Conservation (phyloP, 495 filamentous ascomycete species). For the Neurospora sp. region DNA sequence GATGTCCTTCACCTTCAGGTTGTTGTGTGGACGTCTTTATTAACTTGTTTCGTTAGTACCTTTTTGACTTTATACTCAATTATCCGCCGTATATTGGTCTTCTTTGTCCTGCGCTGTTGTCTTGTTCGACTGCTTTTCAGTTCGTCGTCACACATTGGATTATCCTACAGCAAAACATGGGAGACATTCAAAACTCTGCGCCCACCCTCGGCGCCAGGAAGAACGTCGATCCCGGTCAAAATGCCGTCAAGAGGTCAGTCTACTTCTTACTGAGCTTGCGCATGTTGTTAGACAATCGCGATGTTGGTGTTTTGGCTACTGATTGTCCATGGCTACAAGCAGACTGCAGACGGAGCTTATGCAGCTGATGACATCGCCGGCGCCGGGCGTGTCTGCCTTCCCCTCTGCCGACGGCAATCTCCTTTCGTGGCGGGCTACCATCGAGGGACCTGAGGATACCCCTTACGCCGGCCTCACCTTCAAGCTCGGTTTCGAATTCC, state of each 20-base stretch:
- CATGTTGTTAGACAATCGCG: not conserved
- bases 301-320: not conserved
- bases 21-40: constrained; percentile 4
- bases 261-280: not conserved
- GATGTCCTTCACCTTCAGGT: not conserved
- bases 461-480: constrained; percentile 82
- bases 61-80: not conserved
- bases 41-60: constrained; percentile 11
- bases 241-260: constrained; percentile 67
- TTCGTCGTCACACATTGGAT: not conserved
- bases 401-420: constrained; percentile 85
- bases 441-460: constrained; percentile 83
- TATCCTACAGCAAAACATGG: constrained; percentile 30
- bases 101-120: constrained; percentile 3
- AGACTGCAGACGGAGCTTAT: constrained; percentile 86
- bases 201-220: constrained; percentile 47
- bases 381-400: constrained; percentile 91
- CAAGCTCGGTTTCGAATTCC: constrained; percentile 89
- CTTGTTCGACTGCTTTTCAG: constrained; percentile 1
- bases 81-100: constrained; percentile 3
- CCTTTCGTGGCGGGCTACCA: constrained; percentile 84
- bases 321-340: not conserved
- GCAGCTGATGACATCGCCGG: constrained; percentile 91
- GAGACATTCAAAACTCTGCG: constrained; percentile 63
- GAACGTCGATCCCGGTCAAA: constrained; percentile 51